A percentile compares a stretch with the other conserved stretches of the same genome.
Conservation (phyloP, 768 basidiomycete species). For the Podaxis sp. region DNA sequence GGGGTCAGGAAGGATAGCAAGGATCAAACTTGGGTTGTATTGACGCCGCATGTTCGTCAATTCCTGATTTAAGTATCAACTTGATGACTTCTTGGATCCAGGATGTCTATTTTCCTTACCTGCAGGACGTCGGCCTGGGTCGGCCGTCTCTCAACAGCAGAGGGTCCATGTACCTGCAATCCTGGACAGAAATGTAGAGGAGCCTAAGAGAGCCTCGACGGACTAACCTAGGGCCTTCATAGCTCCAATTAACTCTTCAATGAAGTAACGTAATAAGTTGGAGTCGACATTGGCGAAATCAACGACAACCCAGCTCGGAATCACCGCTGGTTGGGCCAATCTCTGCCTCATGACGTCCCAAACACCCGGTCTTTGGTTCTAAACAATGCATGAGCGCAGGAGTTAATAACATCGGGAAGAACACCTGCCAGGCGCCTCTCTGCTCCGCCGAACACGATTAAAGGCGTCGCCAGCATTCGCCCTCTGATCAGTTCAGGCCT, state of each 20-base stretch:
- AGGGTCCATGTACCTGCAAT: neutral
- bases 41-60: conserved; percentile 13
- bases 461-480: conserved; percentile 33
- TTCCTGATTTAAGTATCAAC: conserved; percentile 1
- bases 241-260: conserved; percentile 21
- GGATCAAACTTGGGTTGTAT: conserved; percentile 21
- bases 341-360: conserved; percentile 34
- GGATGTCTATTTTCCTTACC: neutral
- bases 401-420: neutral
- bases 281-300: conserved; percentile 25
- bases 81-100: too few species aligned
- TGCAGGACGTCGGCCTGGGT: conserved; percentile 1
- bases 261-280: conserved; percentile 18
- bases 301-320: conserved; percentile 24
- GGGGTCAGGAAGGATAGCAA: conserved; percentile 31
- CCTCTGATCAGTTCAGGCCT: conserved; percentile 33
- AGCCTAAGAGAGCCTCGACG: too few species aligned
- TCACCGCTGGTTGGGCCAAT: conserved; percentile 19
- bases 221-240: conserved; percentile 27
- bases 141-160: neutral
- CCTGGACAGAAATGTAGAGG: neutral
- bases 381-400: neutral
- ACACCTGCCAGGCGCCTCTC: conserved; percentile 1
- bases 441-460: conserved; percentile 28
- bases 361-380: conserved; percentile 21